These are phyloP conservation scores for Alternaria arbusti DNA, from an alignment of 2,329 filamentous ascomycete genomes.

Conservation along the genomic window DNA sequence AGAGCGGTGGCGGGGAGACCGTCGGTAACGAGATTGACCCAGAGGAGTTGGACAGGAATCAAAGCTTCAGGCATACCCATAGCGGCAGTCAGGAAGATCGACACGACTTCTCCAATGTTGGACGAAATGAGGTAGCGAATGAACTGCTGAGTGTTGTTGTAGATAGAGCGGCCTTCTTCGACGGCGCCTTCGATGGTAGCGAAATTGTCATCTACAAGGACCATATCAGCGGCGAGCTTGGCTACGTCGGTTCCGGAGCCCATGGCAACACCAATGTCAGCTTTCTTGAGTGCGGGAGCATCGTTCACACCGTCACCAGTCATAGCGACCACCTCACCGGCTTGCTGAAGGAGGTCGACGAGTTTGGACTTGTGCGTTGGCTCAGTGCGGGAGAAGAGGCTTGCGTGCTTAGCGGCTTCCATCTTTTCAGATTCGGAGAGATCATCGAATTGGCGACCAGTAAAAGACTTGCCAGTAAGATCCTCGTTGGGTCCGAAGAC, in stretches of 20 bases:
- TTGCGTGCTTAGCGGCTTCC: conserved; percentile 82
- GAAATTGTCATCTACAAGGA: conserved; percentile 98
- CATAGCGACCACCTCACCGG: conserved; percentile 97
- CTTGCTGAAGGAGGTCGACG: conserved; percentile 91
- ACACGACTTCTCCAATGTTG: conserved; percentile 98
- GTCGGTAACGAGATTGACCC: conserved; percentile 98
- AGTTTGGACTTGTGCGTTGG: conserved; percentile 97
- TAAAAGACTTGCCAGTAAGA: conserved; percentile 89
- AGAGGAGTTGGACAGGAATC: conserved; percentile 95
- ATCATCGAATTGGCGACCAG: conserved; percentile 91
- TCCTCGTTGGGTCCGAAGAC: conserved; percentile 85
- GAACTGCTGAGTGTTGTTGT: conserved; percentile 99
- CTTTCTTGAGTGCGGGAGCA: conserved; percentile 95
- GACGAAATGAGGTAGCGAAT: conserved; percentile 99
- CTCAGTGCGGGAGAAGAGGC: conserved; percentile 94
- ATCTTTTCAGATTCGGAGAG: conserved; percentile 80
- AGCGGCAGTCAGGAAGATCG: conserved; percentile 96
- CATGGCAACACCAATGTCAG: conserved; percentile 99
- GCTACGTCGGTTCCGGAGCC: conserved; percentile 96
- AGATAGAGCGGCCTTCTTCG: conserved; percentile 96
- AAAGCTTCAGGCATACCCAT: conserved; percentile 97
- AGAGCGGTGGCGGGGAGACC: conserved; percentile 94
- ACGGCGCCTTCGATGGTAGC: conserved; percentile 96
- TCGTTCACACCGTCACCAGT: conserved; percentile 99
- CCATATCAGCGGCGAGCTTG: conserved; percentile 97